These are phyloP conservation scores for Fusarium penzigii DNA, from an alignment of 2,329 filamentous ascomycete species.

Conservation along the genomic window DNA sequence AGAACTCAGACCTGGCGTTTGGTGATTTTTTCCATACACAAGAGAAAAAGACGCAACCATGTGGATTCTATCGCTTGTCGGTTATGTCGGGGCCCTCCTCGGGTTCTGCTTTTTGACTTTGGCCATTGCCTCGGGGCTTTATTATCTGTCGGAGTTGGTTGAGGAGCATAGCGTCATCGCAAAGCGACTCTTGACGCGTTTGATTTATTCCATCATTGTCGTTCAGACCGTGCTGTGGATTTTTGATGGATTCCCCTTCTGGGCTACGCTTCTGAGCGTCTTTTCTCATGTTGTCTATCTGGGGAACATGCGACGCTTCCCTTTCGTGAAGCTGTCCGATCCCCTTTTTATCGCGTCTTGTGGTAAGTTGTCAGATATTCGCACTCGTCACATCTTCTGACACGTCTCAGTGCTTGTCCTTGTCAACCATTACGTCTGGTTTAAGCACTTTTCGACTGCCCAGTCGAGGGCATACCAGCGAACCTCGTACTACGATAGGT, in stretches of 20 bases:
- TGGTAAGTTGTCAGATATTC: conserved; percentile 48
- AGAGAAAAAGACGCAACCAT: conserved; percentile 51
- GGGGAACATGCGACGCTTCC: conserved; percentile 76
- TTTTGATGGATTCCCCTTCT: conserved; percentile 83
- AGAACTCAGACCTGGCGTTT: conserved; percentile 13
- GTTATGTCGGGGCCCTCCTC: conserved; percentile 82
- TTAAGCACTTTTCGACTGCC: conserved; percentile 79
- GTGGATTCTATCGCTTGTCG: conserved; percentile 94
- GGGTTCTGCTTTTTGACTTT: conserved; percentile 94
- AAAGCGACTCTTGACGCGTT: conserved; percentile 78
- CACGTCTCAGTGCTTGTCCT: conserved; percentile 70
- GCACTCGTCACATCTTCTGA: conserved; percentile 3
- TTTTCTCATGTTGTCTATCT: conserved; percentile 82
- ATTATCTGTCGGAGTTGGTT: conserved; percentile 96
- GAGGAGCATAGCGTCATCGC: conserved; percentile 96
- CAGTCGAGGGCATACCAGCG: conserved; percentile 59
- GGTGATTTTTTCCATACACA: background rate
- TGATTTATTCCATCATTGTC: conserved; percentile 81
- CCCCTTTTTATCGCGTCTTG: conserved; percentile 86
- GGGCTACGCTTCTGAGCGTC: conserved; percentile 73
- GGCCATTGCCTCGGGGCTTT: conserved; percentile 95
- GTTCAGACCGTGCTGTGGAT: conserved; percentile 74
- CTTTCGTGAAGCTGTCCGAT: conserved; percentile 81
- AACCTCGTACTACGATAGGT: conserved; percentile 63
- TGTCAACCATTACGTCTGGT: conserved; percentile 93